phyloP scores from a whole-genome alignment of 1,139 yeast genomes.

The Scheffersomyces parashehatae region DNA sequence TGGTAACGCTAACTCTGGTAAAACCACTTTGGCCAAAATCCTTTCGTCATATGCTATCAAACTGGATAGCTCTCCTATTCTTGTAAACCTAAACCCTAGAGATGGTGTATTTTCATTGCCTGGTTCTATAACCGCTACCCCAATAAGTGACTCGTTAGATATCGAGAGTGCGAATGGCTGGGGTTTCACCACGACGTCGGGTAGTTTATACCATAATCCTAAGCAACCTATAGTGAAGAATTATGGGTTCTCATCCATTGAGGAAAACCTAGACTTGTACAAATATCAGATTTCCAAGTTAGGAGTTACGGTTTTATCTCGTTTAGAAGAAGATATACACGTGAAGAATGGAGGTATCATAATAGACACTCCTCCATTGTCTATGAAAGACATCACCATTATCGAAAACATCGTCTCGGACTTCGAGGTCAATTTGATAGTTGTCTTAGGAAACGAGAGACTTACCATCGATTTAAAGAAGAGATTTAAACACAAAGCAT shows the following conservation, averaged over 20 bases:
- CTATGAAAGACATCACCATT: conserved; percentile 49
- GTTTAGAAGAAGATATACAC: conserved; percentile 57
- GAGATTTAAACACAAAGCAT: conserved; percentile 45
- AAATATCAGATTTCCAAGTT: conserved; percentile 56
- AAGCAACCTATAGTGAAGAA: conserved; percentile 84
- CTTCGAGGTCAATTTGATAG: conserved; percentile 58
- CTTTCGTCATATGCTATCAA: conserved; percentile 77
- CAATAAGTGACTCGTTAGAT: conserved; percentile 78
- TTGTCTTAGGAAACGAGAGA: conserved; percentile 66
- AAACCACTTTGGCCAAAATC: conserved; percentile 70
- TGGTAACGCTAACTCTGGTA: conserved; percentile 77
- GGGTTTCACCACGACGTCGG: conserved; percentile 88
- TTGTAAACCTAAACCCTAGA: conserved; percentile 81
- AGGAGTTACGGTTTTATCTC: conserved; percentile 56
- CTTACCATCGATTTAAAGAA: conserved; percentile 64
- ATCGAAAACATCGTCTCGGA: conserved; percentile 63
- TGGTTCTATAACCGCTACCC: conserved; percentile 83
- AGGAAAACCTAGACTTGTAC: conserved; percentile 63
- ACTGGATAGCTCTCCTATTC: conserved; percentile 60
- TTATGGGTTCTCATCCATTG: conserved; percentile 67
- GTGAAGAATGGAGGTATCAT: conserved; percentile 62
- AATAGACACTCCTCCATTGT: conserved; percentile 77
- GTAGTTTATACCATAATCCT: conserved; percentile 78
- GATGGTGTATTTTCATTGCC: conserved; percentile 82
- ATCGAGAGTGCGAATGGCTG: conserved; percentile 71